A percentile compares a stretch with the other conserved stretches of the same genome.
phyloP scores from a whole-genome alignment of 2,329 filamentous ascomycete genomes.

The Proliferodiscus dingleyae region DNA sequence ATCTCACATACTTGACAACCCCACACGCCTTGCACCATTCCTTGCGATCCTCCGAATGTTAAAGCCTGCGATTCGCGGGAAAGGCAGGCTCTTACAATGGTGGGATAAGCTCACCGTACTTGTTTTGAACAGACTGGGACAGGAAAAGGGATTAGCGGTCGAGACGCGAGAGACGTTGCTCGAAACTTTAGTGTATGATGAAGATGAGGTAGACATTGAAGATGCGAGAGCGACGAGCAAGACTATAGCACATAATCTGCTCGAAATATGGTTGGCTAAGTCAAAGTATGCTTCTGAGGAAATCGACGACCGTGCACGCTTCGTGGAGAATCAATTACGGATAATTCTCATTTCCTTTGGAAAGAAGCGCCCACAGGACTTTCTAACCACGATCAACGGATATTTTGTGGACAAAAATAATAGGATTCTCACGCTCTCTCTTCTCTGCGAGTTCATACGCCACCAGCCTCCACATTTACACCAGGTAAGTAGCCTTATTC shows the following conservation, averaged over 20 bases:
- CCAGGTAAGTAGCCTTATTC: conserved; percentile 31
- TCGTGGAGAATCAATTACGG: conserved; percentile 39
- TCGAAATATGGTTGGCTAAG: conserved; percentile 54
- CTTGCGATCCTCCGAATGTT: conserved; percentile 61
- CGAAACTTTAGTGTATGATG: conserved; percentile 58
- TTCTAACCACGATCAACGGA: conserved; percentile 60
- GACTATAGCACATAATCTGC: conserved; percentile 51
- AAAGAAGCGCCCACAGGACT: conserved; percentile 66
- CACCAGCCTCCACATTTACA: conserved; percentile 77
- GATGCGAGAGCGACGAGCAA: conserved; percentile 40
- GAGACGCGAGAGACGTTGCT: conserved; percentile 63
- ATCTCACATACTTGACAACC: conserved; percentile 53
- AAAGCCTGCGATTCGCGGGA: conserved; percentile 57
- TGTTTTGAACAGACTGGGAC: conserved; percentile 50
- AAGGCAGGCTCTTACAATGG: conserved; percentile 64
- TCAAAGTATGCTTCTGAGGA: conserved; percentile 35
- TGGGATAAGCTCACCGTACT: conserved; percentile 60
- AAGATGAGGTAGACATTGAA: conserved; percentile 48
- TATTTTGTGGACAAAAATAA: conserved; percentile 61
- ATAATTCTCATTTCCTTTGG: conserved; percentile 45
- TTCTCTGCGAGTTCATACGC: conserved; percentile 69
- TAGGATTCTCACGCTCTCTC: conserved; percentile 58
- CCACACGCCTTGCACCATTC: conserved; percentile 60
- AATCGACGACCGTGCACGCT: conserved; percentile 40
- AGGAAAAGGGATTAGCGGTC: conserved; percentile 58